Base-by-base conservation (phyloP, 2,329 filamentous ascomycete species). In the Sarocladium brachiariae region DNA sequence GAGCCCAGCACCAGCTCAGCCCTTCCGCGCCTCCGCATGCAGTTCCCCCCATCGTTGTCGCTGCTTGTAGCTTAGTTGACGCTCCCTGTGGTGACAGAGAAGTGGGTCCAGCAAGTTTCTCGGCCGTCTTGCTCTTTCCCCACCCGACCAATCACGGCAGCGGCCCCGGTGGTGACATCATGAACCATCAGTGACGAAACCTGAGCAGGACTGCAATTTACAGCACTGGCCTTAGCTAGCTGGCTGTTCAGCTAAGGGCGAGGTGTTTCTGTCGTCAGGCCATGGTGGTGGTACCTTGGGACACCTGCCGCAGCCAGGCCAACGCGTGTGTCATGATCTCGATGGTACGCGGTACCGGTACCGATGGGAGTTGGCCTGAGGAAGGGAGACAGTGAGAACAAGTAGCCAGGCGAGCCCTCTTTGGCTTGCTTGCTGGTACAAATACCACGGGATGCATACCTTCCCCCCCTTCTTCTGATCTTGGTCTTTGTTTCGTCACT, bases 81-180 rank as follows among this genome's bases (percentile, higher is more conserved):
- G 25, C 43, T n/a, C 43, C 10, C 43, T 47, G 43, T 47, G 43
- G 43, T n/a, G n/a, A n/a, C 43, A 47, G 43, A 47, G 21, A 47
- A 33, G 43, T 25, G 43, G 43, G 43, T 31, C 43, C 16, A 47
- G 8, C 43, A 47, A 16, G 43, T 47, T 45, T n/a, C 39, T 45
- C 39, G 23, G 11, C 39, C 39, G 38, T 30, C 23, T 30, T 27
- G 23, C 11, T 30, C 27, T 9, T 10, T 33, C 24, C n/a, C 27
- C 43, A 31, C 43, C 16, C 16, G 21, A 47, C 43, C 43, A 47
- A 47, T 47, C 43, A 47, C n/a, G 43, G 27, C 43, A 47, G 7
- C n/a, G 10, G 2, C 13, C 25, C 7, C 16, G 27, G 11, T 33
- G 69, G 47, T 71, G 59, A 62, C 52, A 50, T 34, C 41, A 46